A percentile compares a stretch with the other conserved stretches of the same genome.
phyloP scores from a whole-genome alignment of 1,284 basidiomycete species.

The Inonotus obliquus region DNA sequence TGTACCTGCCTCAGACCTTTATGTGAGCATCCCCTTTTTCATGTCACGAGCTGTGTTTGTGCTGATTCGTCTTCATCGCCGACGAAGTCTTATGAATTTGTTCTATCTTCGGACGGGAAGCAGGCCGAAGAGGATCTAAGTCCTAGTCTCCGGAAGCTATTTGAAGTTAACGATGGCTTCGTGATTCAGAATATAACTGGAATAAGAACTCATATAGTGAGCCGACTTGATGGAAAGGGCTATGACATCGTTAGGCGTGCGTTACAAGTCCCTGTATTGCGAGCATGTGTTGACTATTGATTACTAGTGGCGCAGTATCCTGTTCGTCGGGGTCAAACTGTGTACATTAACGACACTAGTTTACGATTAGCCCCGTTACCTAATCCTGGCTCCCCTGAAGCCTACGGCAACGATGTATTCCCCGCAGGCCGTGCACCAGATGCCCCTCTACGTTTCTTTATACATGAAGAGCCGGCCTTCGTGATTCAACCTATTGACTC shows the following conservation, averaged over 20 bases:
- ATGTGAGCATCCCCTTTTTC: slow-evolving; percentile 43
- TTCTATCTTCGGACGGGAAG: slow-evolving; percentile 60
- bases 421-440: slow-evolving; percentile 34
- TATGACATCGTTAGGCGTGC: slow-evolving; percentile 80
- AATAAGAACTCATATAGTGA: slow-evolving; percentile 70
- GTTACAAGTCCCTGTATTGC: slow-evolving; percentile 25
- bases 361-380: slow-evolving; percentile 39
- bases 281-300: not conserved
- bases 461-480: slow-evolving; percentile 45
- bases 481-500: slow-evolving; percentile 31
- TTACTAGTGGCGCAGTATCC: slow-evolving; percentile 74
- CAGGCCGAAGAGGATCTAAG: slow-evolving; percentile 61
- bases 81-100: slow-evolving; percentile 69
- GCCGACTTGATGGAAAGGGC: slow-evolving; percentile 76
- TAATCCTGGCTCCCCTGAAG: slow-evolving; percentile 26
- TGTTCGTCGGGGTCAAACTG: slow-evolving; percentile 73
- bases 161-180: slow-evolving; percentile 62
- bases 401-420: slow-evolving; percentile 22
- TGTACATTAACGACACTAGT: slow-evolving; percentile 74
- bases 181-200: slow-evolving; percentile 74
- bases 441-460: slow-evolving; percentile 54
- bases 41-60: not conserved
- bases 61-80: not conserved
- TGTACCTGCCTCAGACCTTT: slow-evolving; percentile 62
- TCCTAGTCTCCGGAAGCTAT: slow-evolving; percentile 63